Percentiles rank a stretch among this genome's conserved stretches.
These are phyloP conservation scores for Hippophae gyantsensis DNA, from an alignment of 306 rosid genomes.

Conservation along the genomic window DNA sequence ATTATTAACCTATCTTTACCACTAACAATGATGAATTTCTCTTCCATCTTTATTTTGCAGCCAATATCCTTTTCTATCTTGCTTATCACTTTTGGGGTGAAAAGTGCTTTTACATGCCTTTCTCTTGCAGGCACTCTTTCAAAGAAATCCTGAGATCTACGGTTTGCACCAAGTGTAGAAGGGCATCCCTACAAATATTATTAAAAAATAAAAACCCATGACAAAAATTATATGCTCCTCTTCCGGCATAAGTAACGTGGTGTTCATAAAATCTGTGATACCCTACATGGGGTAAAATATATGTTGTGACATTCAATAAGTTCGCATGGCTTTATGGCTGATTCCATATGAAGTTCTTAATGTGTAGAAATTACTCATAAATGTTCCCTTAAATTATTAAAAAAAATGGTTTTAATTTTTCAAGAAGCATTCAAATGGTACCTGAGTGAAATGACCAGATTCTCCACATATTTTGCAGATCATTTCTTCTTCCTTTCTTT, in stretches of 20 bases:
- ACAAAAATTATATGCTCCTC: conserved; percentile 4
- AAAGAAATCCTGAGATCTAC: conserved; percentile 91
- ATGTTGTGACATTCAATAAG: background rate
- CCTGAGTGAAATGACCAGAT: conserved; percentile 98
- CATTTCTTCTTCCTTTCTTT: conserved; percentile 96
- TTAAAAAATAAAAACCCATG: conserved; percentile 22
- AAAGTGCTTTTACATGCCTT: conserved; percentile 59
- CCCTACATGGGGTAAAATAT: background rate
- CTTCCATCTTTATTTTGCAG: conserved; percentile 92
- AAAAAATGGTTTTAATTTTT: background rate
- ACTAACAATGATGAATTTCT: conserved; percentile 78
- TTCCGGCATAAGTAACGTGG: background rate
- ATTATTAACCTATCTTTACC: conserved; percentile 84
- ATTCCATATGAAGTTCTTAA: too few species aligned
- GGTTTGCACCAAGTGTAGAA: conserved; percentile 90
- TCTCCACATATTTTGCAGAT: conserved; percentile 94
- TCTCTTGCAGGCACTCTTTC: conserved; percentile 96
- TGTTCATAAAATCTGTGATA: background rate
- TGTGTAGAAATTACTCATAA: too few species aligned
- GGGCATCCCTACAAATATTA: conserved; percentile 73
- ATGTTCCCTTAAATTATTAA: too few species aligned
- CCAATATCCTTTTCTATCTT: conserved; percentile 85
- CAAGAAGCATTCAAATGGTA: conserved; percentile 16
- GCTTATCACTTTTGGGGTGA: conserved; percentile 62
- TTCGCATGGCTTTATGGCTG: background rate